Evolutionary conservation across 768 basidiomycete species (phyloP), one percentile per base, ranked within the genome.

Genomic region (Tulasnella sp.): DNA sequence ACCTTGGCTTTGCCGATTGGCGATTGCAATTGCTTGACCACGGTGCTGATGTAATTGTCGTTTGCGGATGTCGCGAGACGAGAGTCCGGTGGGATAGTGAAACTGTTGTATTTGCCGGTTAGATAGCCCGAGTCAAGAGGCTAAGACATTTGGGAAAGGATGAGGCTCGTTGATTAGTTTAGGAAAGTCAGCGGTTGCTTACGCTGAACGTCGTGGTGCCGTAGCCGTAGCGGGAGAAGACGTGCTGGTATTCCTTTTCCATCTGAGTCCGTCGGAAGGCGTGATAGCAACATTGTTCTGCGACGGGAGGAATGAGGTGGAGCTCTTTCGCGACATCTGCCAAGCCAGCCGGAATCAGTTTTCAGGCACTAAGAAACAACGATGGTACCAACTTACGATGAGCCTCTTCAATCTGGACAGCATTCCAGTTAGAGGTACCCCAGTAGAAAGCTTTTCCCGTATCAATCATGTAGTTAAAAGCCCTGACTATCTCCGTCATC

Each of bases 401-500:
- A 14, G 88, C 89, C 77, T 88, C 88, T 78, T 88, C 86, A 74
- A 90, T 89, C 71, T 90, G 84, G 35, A 81, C 80, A 4, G 90
- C 88, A 67, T 83, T 85, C 91, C 92, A 94, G 78, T 93, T 91
- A 12, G 88, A 89, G 0, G 90, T 91, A 32, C 82, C 90, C 89
- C 89, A 90, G 77, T 89, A 89, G 78, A 84, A 86, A 40, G 80
- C 77, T 75, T 80, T 88, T 77, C 89, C 90, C 75, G 86, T 81
- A 67, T 90, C 86, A 75, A 93, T 90, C 36, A 91, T 83, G 76
- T 82, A 88, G 81, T 90, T 91, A 83, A 94, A 92, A 0, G 89
- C 90, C 59, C 91, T 85, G 62, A 94, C 91, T 67, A 87, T 82
- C 78, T 94, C 92, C 78, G 92, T 78, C 77, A 75, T 69, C 72